Conservation (phyloP, 352 stramenopile species). For the Phytophthora idaei region DNA sequence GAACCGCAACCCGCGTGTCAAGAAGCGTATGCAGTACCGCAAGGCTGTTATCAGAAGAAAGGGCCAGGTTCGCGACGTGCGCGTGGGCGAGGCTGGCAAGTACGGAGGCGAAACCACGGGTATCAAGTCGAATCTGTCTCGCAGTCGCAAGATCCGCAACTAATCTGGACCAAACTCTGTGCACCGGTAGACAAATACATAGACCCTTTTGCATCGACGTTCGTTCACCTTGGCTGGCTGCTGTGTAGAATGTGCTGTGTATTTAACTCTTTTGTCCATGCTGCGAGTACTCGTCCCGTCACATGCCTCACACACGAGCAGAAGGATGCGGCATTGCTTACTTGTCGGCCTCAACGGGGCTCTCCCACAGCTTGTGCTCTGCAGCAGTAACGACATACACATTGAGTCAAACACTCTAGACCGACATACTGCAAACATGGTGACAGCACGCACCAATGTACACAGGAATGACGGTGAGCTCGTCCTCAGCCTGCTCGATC, state of each 20-base stretch:
- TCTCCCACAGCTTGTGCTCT: conserved; percentile 90
- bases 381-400: neutral
- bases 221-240: neutral
- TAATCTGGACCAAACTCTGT: conserved; percentile 40
- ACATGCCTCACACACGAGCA: too few species aligned
- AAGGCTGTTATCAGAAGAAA: conserved; percentile 98
- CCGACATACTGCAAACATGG: neutral
- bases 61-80: conserved; percentile 95
- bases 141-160: conserved; percentile 91
- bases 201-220: conserved; percentile 29
- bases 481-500: conserved; percentile 87
- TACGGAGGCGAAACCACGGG: conserved; percentile 90
- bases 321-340: conserved; percentile 10
- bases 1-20: conserved; percentile 98
- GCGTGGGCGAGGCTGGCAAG: conserved; percentile 82
- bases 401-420: neutral
- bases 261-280: conserved; percentile 27
- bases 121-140: conserved; percentile 90
- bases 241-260: conserved; percentile 24
- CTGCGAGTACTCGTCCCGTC: neutral
- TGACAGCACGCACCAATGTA: conserved; percentile 68
- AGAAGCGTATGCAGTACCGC: conserved; percentile 98
- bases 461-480: conserved; percentile 84
- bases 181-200: conserved; percentile 41
- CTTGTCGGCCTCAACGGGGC: conserved; percentile 53